These are phyloP conservation scores for Camptophora hylomeconis DNA, from an alignment of 2,329 filamentous ascomycete species.

Conservation along the genomic window DNA sequence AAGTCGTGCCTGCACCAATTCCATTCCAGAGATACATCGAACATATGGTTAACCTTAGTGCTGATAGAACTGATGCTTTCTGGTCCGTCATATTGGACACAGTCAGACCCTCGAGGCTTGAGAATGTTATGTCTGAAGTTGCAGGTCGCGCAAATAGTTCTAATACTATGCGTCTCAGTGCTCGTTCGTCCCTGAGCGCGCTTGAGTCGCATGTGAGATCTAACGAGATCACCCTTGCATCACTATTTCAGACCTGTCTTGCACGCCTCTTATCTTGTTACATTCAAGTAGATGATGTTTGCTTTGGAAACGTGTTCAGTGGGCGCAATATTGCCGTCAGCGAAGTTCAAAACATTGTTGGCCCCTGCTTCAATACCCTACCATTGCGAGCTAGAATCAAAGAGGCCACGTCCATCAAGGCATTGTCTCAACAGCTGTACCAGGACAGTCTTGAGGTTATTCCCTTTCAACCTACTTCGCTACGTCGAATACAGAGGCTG, in stretches of 20 bases:
- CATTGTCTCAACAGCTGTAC: conserved; percentile 50
- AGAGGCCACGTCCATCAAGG: conserved; percentile 35
- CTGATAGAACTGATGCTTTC: conserved; percentile 43
- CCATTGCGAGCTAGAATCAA: conserved; percentile 51
- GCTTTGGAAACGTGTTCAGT: conserved; percentile 77
- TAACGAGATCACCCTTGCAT: conserved; percentile 49
- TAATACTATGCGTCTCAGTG: no score
- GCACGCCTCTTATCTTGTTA: conserved; percentile 47
- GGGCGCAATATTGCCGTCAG: conserved; percentile 57
- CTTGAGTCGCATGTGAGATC: conserved; percentile 28
- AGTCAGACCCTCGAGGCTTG: conserved; percentile 6
- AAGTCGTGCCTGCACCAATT: conserved; percentile 35
- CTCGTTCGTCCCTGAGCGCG: no score
- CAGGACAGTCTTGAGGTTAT: conserved; percentile 48
- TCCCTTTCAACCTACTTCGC: conserved; percentile 59
- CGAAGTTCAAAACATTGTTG: conserved; percentile 59
- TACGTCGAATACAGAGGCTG: conserved; percentile 55
- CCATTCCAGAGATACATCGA: conserved; percentile 53
- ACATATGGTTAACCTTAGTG: conserved; percentile 39
- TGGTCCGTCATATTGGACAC: conserved; percentile 45
- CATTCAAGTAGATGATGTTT: conserved; percentile 50
- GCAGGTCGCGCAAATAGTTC: neutral
- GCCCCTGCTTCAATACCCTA: conserved; percentile 84
- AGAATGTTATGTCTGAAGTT: conserved; percentile 3
- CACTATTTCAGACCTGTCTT: conserved; percentile 62